Evolutionary conservation across 768 basidiomycete genomes (phyloP).

Genomic region (Candolleomyces eurysporus): DNA sequence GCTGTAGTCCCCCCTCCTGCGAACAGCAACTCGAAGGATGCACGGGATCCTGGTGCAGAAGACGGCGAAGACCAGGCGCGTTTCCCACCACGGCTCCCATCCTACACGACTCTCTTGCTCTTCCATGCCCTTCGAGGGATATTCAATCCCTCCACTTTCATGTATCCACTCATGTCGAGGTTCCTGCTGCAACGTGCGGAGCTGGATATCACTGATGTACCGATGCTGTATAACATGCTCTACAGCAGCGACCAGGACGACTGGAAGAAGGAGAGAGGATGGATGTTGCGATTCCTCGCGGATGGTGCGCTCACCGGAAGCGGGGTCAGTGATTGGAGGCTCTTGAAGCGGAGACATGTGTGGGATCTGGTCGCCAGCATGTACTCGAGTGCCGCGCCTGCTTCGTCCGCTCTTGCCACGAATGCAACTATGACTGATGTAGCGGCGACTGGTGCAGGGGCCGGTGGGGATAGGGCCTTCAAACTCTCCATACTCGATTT

Average conservation of each 20-base stretch:
- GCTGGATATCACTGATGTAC: conserved; percentile 80
- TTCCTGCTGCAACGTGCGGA: conserved; percentile 89
- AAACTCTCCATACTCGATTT: conserved; percentile 41
- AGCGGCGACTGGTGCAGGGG: conserved; percentile 46
- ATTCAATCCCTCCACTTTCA: conserved; percentile 85
- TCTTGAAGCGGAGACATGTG: conserved; percentile 77
- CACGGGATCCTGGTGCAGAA: not conserved
- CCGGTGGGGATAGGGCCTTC: not conserved
- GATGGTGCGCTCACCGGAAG: conserved; percentile 62
- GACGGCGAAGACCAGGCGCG: conserved; percentile 18
- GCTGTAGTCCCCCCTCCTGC: conserved; percentile 39
- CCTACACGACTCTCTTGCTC: conserved; percentile 78
- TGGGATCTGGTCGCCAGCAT: conserved; percentile 87
- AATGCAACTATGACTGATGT: conserved; percentile 52
- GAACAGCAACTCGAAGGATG: conserved; percentile 10
- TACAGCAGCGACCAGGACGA: conserved; percentile 77
- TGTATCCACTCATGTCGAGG: conserved; percentile 81
- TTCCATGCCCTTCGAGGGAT: conserved; percentile 78
- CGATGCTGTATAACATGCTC: conserved; percentile 86
- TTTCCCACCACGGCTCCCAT: conserved; percentile 59
- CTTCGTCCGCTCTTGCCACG: conserved; percentile 32
- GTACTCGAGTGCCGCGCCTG: conserved; percentile 57
- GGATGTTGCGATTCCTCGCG: conserved; percentile 82
- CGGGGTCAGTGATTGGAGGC: conserved; percentile 69
- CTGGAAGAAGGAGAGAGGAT: conserved; percentile 85